Conservation (phyloP, 2,329 filamentous ascomycete species). For the Diaporthe destruens region DNA sequence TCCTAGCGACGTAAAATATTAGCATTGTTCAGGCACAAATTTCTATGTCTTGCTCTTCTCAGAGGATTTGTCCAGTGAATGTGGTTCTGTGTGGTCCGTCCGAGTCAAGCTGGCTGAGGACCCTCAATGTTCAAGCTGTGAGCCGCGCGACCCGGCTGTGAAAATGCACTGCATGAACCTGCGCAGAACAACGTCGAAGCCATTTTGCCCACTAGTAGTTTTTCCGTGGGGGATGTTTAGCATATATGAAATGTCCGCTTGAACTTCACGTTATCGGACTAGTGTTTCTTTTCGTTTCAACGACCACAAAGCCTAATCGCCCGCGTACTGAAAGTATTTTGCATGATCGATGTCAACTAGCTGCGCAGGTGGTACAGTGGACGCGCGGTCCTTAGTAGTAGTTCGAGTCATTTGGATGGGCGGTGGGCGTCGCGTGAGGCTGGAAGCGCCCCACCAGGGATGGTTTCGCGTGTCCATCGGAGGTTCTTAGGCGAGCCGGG, state of each 20-base stretch:
- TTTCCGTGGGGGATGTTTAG: neutral
- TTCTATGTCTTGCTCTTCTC: neutral
- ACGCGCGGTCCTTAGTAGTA: too few relatives aligned
- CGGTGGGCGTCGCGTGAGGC: neutral
- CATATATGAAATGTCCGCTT: slow-evolving; percentile 5
- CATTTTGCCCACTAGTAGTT: neutral
- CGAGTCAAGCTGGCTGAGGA: too few relatives aligned
- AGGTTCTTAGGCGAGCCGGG: neutral
- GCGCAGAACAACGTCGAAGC: neutral
- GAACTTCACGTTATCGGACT: slow-evolving; percentile 8
- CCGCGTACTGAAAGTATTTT: neutral
- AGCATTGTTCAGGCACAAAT: neutral
- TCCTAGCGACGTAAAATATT: slow-evolving; percentile 16
- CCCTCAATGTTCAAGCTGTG: too few relatives aligned
- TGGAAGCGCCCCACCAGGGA: neutral
- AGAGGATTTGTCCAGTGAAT: neutral
- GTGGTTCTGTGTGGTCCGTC: neutral
- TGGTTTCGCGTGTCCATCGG: neutral
- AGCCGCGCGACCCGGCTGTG: too few relatives aligned
- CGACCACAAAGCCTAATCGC: neutral
- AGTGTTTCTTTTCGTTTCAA: slow-evolving; percentile 19
- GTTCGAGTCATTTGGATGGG: slow-evolving; percentile 12
- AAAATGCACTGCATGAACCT: neutral
- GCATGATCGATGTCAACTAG: neutral
- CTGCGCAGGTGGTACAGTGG: too few relatives aligned